A percentile compares a stretch with the other conserved stretches of the same genome.
Evolutionary conservation across 176 grass and related monocot species (phyloP).

Genomic region (Paspalum vaginatum): DNA sequence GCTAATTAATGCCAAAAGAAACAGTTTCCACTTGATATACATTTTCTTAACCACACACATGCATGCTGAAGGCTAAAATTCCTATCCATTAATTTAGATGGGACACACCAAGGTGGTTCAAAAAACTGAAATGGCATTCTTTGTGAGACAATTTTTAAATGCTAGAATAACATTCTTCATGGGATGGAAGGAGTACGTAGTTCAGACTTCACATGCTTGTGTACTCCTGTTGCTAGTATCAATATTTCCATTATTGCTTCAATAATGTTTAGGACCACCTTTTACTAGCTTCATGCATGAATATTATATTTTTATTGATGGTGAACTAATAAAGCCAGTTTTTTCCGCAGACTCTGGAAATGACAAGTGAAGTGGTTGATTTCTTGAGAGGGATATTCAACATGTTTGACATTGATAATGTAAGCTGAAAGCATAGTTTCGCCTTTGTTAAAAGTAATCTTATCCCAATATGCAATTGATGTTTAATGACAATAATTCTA

Average conservation of each 20-base stretch:
- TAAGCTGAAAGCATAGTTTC: slow-evolving; percentile 43
- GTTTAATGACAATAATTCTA: background rate
- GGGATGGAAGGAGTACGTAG: too few species aligned
- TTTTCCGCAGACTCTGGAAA: slow-evolving; percentile 78
- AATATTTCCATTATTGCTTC: background rate
- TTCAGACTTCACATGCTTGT: background rate
- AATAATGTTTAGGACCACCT: background rate
- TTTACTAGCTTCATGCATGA: background rate
- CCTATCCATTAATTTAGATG: too few species aligned
- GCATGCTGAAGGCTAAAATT: too few species aligned
- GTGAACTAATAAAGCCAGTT: background rate
- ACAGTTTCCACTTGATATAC: too few species aligned
- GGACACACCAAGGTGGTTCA: too few species aligned
- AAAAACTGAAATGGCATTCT: too few species aligned
- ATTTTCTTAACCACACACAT: too few species aligned
- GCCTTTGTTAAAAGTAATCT: background rate
- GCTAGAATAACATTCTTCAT: too few species aligned
- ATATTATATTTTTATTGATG: background rate
- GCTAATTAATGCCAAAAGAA: too few species aligned
- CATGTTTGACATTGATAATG: slow-evolving; percentile 91
- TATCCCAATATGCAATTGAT: background rate
- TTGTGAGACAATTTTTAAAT: too few species aligned
- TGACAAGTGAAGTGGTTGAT: slow-evolving; percentile 75
- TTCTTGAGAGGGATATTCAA: slow-evolving; percentile 84
- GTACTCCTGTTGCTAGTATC: background rate